Evolutionary conservation across 192 early-diverging fungal genomes (phyloP).

Genomic region (Borealophlyctis nickersoniae): DNA sequence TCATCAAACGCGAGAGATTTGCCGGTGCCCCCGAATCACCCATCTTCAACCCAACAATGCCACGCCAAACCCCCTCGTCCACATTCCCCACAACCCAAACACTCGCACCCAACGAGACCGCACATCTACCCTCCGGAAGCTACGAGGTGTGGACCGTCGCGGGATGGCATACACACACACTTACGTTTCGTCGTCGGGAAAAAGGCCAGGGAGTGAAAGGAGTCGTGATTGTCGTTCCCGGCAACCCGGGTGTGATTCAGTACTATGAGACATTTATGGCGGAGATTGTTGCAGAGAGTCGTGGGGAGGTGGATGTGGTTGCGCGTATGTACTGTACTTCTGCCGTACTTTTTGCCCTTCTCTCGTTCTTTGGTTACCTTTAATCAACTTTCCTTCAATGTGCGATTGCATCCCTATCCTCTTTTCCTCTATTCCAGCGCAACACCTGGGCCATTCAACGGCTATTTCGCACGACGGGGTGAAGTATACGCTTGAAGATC

Average conservation of each 20-base stretch:
- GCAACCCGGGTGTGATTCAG: slow-evolving; percentile 78
- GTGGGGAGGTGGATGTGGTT: slow-evolving; percentile 6
- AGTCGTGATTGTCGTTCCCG: slow-evolving; percentile 43
- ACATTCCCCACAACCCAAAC: too few species aligned
- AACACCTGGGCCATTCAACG: slow-evolving; percentile 58
- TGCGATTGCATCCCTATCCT: too few species aligned
- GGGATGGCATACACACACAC: not conserved
- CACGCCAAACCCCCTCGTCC: too few species aligned
- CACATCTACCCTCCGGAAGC: too few species aligned
- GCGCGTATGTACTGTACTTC: slow-evolving; percentile 4
- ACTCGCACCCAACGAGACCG: too few species aligned
- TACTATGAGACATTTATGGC: slow-evolving; percentile 77
- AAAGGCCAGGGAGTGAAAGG: not conserved
- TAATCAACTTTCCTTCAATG: too few species aligned
- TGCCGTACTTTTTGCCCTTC: too few species aligned
- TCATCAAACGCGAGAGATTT: too few species aligned
- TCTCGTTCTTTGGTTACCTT: too few species aligned
- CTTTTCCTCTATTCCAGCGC: too few species aligned
- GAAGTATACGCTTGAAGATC: slow-evolving; percentile 54
- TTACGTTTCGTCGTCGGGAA: not conserved
- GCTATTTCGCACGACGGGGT: slow-evolving; percentile 19
- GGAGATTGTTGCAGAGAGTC: slow-evolving; percentile 4
- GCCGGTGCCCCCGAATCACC: too few species aligned
- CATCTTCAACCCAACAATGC: too few species aligned
- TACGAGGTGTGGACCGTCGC: slow-evolving; percentile 9